A percentile compares a stretch with the other conserved stretches of the same genome.
Conservation (phyloP, 768 basidiomycete genomes). For the Cytidiella melzeri region DNA sequence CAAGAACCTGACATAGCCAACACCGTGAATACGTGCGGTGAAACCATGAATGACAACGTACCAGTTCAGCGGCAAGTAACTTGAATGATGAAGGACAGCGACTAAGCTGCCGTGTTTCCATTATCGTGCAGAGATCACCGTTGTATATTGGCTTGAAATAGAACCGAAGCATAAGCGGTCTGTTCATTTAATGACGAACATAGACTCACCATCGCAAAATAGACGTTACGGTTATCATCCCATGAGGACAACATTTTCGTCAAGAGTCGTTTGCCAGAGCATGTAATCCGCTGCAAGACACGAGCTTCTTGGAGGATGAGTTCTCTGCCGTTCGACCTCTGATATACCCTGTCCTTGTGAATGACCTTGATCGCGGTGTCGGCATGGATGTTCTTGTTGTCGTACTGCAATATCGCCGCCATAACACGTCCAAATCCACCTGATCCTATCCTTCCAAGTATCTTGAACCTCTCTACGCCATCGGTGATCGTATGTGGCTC, state of each 20-base stretch:
- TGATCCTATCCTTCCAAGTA: no score
- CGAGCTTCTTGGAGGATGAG: neutral
- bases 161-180: no score
- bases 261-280: neutral
- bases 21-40: neutral
- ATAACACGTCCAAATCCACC: no score
- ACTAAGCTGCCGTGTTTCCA: no score
- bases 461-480: no score
- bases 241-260: neutral
- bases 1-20: no score
- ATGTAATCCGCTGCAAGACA: neutral
- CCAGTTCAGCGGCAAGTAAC: neutral
- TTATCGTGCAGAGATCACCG: neutral
- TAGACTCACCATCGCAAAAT: slow-evolving; percentile 1
- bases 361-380: slow-evolving; percentile 1
- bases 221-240: neutral
- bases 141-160: neutral
- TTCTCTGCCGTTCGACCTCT: neutral
- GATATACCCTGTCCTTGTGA: slow-evolving; percentile 3
- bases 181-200: neutral
- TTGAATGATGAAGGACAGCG: neutral
- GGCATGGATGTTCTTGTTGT: no score
- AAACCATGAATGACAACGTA: neutral
- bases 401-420: no score
- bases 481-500: no score